Conservation (phyloP, 148 eudicot genomes). For the Rhododendron griersonianum region DNA sequence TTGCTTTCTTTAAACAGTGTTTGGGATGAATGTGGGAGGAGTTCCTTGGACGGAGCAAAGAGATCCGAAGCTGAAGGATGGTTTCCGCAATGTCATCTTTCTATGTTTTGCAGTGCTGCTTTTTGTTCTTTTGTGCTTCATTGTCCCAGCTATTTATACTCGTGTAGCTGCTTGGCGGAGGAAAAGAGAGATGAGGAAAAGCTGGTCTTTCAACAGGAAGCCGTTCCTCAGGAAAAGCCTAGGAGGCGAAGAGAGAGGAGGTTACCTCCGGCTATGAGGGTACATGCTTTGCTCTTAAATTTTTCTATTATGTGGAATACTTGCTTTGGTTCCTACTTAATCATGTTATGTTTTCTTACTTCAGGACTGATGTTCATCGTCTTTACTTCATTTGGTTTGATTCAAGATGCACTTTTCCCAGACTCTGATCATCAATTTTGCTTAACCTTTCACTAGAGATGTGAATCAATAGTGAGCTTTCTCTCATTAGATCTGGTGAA, state of each 20-base stretch:
- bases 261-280: conserved; percentile 69
- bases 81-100: conserved; percentile 72
- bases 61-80: conserved; percentile 56
- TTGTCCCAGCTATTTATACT: conserved; percentile 50
- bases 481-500: background rate
- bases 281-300: conserved; percentile 1
- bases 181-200: conserved; percentile 40
- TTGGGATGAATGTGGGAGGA: conserved; percentile 99
- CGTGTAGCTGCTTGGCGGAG: conserved; percentile 60
- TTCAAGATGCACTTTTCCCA: background rate
- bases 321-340: background rate
- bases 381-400: background rate
- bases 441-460: background rate
- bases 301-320: background rate
- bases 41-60: conserved; percentile 90
- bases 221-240: conserved; percentile 40
- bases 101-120: conserved; percentile 55
- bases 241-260: conserved; percentile 42
- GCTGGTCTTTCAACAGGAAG: conserved; percentile 64
- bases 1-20: conserved; percentile 44
- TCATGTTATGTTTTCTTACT: conserved; percentile 1
- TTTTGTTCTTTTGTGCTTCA: conserved; percentile 68
- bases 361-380: background rate
- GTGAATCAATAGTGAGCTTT: background rate
- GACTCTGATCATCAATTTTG: background rate